Evolutionary conservation across 768 basidiomycete genomes (phyloP), one percentile per base, ranked within the genome.

Genomic region (Auriscalpium vulgare): DNA sequence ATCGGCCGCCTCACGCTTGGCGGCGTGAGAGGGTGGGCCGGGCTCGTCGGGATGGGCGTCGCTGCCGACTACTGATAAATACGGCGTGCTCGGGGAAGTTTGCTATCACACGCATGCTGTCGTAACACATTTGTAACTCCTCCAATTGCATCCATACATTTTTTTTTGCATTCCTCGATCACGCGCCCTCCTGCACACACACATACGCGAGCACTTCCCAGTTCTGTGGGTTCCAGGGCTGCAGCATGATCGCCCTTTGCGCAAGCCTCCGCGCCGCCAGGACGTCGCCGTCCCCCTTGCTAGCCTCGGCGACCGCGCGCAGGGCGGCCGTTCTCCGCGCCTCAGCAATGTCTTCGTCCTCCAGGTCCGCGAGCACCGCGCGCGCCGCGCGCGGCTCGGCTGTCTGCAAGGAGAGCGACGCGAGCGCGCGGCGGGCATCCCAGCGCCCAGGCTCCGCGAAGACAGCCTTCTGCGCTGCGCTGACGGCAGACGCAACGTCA

Each of bases 161-260:
- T 43, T 17, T 14, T 43, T 43, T 43, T 43, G 13, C 40, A 23
- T 16, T 6, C 35, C 35, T 35, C 8, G 10, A 51, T 51, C 36
- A 14, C 29, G 8, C 38, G 16, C 38, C 37, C 37, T 6, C 16
- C 36, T 37, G 23, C 50, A 66, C 59, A 63, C 73, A 73, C 59
- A 82, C 76, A 71, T 77, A 83, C 16, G 80, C 84, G 57, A 90
- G 65, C 23, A 77, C 75, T 62, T 75, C 68, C 89, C 88, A 91
- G 54, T 74, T 79, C 36, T 62, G 68, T 54, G 63, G 37, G 17
- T 77, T 73, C 62, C 78, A 81, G 8, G 85, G 85, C 3, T 76
- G 69, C 48, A 89, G 71, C 76, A 83, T 75, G 50, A 89, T 73
- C 1, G 82, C 82, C 63, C 80, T 80, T 63, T 88, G 86, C 11